Percentiles rank a stretch among this genome's conserved stretches.
Evolutionary conservation across 1,284 basidiomycete species (phyloP).

Genomic region (Veloboletus limbatus): DNA sequence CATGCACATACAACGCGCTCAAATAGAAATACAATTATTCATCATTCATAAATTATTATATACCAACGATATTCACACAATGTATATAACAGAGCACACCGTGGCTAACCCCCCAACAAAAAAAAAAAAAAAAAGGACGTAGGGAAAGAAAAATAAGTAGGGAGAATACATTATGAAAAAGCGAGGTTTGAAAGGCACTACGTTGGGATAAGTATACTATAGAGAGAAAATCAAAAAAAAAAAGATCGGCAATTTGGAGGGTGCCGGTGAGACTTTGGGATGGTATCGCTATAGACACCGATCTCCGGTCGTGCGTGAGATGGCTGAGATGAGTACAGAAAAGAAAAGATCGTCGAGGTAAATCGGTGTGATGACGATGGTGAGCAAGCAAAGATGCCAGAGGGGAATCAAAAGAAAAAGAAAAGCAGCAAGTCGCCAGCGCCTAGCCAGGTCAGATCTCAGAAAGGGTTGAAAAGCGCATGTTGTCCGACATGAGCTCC

Average conservation of each 20-base stretch:
- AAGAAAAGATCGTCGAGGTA: conserved; percentile 3
- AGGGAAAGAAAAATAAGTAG: neutral
- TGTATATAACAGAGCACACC: conserved; percentile 5
- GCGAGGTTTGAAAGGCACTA: no score
- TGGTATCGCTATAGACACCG: conserved; percentile 15
- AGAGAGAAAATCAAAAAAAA: neutral
- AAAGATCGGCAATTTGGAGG: neutral
- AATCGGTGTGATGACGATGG: conserved; percentile 1
- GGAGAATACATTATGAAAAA: conserved; percentile 7
- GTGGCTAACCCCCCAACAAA: neutral
- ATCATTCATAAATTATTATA: conserved; percentile 1
- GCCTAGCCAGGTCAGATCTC: conserved; percentile 3
- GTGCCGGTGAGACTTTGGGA: neutral
- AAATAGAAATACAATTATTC: neutral
- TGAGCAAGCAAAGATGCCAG: neutral
- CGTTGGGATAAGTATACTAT: no score
- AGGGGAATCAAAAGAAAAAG: neutral
- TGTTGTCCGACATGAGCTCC: conserved; percentile 44
- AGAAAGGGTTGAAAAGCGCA: conserved; percentile 38
- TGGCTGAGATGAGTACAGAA: conserved; percentile 16
- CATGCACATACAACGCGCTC: conserved; percentile 22
- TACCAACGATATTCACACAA: neutral
- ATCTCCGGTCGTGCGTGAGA: conserved; percentile 6
- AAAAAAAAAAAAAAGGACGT: neutral
- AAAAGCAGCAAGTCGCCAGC: neutral